Conservation (phyloP, 139 green algal genomes). For the Volvox reticuliferus region DNA sequence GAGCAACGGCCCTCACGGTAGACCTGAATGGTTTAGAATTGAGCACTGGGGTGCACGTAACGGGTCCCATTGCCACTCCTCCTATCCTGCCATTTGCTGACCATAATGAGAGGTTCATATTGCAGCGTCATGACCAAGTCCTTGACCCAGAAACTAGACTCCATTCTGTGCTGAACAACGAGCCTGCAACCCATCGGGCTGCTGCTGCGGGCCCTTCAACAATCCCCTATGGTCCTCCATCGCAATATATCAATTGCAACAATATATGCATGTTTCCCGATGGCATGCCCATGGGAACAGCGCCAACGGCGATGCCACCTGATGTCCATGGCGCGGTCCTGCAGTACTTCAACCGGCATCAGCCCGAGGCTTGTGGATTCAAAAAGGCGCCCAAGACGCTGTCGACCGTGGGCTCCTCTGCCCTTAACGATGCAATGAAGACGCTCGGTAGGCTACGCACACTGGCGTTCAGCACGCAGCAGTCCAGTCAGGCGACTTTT, state of each 20-base stretch:
- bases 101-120: neutral
- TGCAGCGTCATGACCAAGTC: too few species aligned
- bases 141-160: too few species aligned
- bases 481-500: constrained; percentile 1
- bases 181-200: too few species aligned
- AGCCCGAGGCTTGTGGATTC: neutral
- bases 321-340: too few species aligned
- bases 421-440: neutral
- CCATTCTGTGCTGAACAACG: too few species aligned
- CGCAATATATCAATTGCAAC: neutral
- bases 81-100: neutral
- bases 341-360: neutral
- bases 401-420: neutral
- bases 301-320: neutral
- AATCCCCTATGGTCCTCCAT: neutral
- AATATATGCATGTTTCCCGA: neutral
- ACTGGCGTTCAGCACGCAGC: neutral
- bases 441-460: neutral
- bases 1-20: neutral
- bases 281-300: neutral
- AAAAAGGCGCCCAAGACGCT: neutral
- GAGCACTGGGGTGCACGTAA: neutral
- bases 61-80: neutral
- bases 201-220: too few species aligned
- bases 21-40: neutral